Percentiles rank a stretch among this genome's conserved stretches.
Conservation (phyloP, 176 grass and related monocot genomes). For the Bonia amplexicaulis region DNA sequence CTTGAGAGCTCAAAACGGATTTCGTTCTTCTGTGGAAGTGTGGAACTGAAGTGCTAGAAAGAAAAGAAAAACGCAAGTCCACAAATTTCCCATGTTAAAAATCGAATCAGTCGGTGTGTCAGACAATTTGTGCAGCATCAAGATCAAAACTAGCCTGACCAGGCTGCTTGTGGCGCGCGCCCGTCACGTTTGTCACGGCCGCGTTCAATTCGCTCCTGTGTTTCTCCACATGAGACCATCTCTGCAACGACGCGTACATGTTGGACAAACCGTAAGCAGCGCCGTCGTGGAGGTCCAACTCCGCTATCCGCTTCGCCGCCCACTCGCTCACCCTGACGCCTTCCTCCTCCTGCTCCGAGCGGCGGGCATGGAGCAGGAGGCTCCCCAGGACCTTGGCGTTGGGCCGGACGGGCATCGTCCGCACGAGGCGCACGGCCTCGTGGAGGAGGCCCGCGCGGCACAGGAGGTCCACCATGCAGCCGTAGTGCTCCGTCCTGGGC, state of each 20-base stretch:
- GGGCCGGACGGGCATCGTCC: constrained; percentile 34
- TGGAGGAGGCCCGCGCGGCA: too few relatives aligned
- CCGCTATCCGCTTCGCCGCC: constrained; percentile 25
- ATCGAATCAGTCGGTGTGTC: too few relatives aligned
- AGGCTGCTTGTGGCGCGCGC: not conserved
- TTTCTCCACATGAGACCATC: constrained; percentile 33
- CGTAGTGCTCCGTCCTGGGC: too few relatives aligned
- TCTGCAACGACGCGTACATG: constrained; percentile 39
- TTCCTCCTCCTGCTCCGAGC: not conserved
- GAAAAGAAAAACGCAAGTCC: too few relatives aligned
- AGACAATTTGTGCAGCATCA: too few relatives aligned
- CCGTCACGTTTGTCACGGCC: not conserved
- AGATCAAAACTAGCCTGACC: not conserved
- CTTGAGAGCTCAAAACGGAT: too few relatives aligned
- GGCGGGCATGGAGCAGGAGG: constrained; percentile 38
- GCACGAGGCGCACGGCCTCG: too few relatives aligned
- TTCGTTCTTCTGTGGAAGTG: too few relatives aligned
- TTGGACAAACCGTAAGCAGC: constrained; percentile 34
- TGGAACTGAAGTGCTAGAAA: too few relatives aligned
- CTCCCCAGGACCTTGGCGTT: constrained; percentile 45
- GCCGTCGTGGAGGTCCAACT: constrained; percentile 35
- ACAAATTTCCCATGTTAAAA: too few relatives aligned
- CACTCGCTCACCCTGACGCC: constrained; percentile 24
- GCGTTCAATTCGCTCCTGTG: constrained; percentile 2
- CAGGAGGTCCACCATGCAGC: too few relatives aligned